phyloP scores from a whole-genome alignment of 768 basidiomycete species.

The Naganishia antarctica region DNA sequence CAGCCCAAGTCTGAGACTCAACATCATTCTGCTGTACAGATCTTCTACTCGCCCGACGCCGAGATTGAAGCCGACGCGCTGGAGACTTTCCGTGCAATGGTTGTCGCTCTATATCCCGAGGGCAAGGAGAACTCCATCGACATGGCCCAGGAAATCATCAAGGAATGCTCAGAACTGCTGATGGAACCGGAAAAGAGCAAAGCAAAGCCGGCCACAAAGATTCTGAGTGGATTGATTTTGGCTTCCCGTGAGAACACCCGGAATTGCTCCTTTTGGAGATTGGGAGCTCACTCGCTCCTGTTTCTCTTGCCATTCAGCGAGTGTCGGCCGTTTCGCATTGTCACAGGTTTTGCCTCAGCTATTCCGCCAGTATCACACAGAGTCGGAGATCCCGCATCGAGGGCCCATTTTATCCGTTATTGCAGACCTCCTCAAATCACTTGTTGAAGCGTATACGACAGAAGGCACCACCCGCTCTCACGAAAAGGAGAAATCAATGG shows the following conservation, averaged over 20 bases:
- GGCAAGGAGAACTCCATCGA: slow-evolving; percentile 53
- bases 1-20: no score
- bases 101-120: slow-evolving; percentile 63
- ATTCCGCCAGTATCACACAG: slow-evolving; percentile 67
- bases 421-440: slow-evolving; percentile 45
- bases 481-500: slow-evolving; percentile 51
- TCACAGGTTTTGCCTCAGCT: slow-evolving; percentile 69
- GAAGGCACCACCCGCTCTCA: slow-evolving; percentile 23
- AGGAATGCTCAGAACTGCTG: slow-evolving; percentile 72
- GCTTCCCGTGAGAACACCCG: slow-evolving; percentile 62
- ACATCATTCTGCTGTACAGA: slow-evolving; percentile 55
- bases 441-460: slow-evolving; percentile 53
- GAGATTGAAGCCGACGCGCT: slow-evolving; percentile 71
- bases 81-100: slow-evolving; percentile 64
- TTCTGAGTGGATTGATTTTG: slow-evolving; percentile 70
- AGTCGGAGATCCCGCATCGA: slow-evolving; percentile 51
- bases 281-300: slow-evolving; percentile 11
- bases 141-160: slow-evolving; percentile 67
- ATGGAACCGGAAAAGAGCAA: slow-evolving; percentile 90
- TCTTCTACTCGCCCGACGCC: slow-evolving; percentile 83
- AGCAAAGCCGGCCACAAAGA: slow-evolving; percentile 78
- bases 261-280: neutral
- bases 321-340: slow-evolving; percentile 64
- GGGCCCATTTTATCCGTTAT: slow-evolving; percentile 64
- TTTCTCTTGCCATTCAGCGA: slow-evolving; percentile 56